These are phyloP conservation scores for Cyclostephanos invisitatus DNA, from an alignment of 108 stramenopile species.

Conservation along the genomic window DNA sequence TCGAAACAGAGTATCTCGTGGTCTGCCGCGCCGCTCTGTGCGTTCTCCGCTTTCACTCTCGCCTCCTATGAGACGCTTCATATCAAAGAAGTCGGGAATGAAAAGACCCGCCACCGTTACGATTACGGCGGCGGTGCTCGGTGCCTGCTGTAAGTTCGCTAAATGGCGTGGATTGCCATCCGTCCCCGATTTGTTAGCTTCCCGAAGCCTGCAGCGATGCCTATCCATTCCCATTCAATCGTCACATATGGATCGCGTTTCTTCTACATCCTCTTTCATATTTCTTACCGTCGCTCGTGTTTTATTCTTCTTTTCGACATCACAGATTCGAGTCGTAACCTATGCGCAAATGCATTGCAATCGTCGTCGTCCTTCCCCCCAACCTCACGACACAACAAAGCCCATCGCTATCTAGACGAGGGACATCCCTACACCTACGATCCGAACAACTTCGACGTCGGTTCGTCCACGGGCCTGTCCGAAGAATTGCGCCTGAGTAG, in stretches of 20 bases:
- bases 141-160: conserved; percentile 27
- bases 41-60: neutral
- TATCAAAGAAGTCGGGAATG: conserved; percentile 1
- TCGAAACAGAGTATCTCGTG: too few relatives aligned
- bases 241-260: neutral
- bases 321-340: neutral
- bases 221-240: neutral
- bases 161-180: neutral
- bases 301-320: neutral
- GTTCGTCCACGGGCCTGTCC: conserved; percentile 12
- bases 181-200: neutral
- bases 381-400: neutral
- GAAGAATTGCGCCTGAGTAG: conserved; percentile 9
- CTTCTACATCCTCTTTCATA: too few relatives aligned
- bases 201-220: too few relatives aligned
- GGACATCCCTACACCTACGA: conserved; percentile 12
- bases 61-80: neutral
- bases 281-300: too few relatives aligned
- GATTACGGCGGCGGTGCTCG: conserved; percentile 9
- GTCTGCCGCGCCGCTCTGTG: too few relatives aligned
- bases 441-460: conserved; percentile 19
- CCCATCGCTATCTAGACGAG: conserved; percentile 5
- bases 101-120: conserved; percentile 4
- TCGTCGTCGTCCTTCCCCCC: conserved; percentile 21
- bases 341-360: conserved; percentile 21